Percentiles rank a stretch among this genome's conserved stretches.
Evolutionary conservation across 331 rosid genomes (phyloP).

Genomic region (Pyracantha coccinea): DNA sequence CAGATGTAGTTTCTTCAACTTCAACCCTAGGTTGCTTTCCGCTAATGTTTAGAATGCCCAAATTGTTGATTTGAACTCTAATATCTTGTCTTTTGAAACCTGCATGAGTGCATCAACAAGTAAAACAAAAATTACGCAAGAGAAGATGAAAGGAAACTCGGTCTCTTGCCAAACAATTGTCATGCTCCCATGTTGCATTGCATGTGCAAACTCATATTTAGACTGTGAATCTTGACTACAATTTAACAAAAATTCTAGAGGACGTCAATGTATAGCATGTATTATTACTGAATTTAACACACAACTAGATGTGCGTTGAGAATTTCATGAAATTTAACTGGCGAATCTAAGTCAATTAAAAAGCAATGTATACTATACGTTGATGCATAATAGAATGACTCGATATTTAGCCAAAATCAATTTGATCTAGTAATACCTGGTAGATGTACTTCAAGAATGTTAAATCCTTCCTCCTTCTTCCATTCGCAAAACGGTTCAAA

Average conservation of each 20-base stretch:
- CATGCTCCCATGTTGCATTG: background rate
- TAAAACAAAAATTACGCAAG: background rate
- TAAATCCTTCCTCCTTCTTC: constrained; percentile 34
- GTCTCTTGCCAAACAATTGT: background rate
- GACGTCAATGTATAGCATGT: background rate
- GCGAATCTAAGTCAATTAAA: background rate
- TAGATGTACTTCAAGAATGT: constrained; percentile 56
- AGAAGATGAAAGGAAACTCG: background rate
- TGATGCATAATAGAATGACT: background rate
- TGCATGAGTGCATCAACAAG: background rate
- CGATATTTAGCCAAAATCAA: background rate
- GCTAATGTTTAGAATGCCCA: constrained; percentile 22
- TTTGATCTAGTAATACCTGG: constrained; percentile 32
- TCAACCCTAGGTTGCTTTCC: constrained; percentile 37
- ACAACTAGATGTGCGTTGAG: background rate
- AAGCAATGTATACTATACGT: background rate
- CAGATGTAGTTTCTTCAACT: constrained; percentile 17
- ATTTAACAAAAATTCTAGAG: background rate
- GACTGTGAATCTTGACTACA: background rate
- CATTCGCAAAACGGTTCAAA: constrained; percentile 53
- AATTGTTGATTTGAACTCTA: constrained; percentile 34
- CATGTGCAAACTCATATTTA: background rate
- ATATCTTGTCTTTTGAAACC: constrained; percentile 65
- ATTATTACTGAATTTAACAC: background rate
- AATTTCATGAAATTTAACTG: background rate